A percentile compares a stretch with the other conserved stretches of the same genome.
These are phyloP conservation scores for Colletotrichum orbiculare DNA, from an alignment of 2,329 filamentous ascomycete species.

Conservation along the genomic window DNA sequence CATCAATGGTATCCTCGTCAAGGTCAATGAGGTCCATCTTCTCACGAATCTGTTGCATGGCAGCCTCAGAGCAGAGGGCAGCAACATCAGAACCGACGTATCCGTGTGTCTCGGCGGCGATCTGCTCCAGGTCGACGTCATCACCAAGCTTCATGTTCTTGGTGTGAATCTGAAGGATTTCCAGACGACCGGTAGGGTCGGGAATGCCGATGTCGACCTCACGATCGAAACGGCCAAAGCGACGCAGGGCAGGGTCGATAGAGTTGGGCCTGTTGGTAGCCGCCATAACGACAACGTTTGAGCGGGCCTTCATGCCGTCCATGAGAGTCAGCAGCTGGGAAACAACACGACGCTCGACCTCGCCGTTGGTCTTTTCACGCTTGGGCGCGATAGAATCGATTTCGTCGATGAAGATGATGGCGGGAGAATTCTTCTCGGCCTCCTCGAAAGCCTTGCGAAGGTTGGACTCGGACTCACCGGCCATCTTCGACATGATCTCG, in stretches of 20 bases:
- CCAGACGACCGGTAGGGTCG: constrained; percentile 96
- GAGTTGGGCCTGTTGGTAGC: constrained; percentile 99
- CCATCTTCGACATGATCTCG: constrained; percentile 99
- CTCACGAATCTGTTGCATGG: constrained; percentile 99
- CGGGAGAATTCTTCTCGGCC: constrained; percentile 98
- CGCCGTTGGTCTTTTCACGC: constrained; percentile 99
- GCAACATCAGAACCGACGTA: constrained; percentile 99
- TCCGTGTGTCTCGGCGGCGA: constrained; percentile 97
- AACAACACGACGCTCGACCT: constrained; percentile 97
- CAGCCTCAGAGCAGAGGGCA: constrained; percentile 97
- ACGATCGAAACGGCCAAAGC: constrained; percentile 98
- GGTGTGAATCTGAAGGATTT: constrained; percentile 99
- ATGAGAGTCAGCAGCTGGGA: constrained; percentile 96
- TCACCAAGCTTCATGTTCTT: constrained; percentile 99
- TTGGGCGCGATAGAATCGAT: constrained; percentile 99
- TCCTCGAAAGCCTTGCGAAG: constrained; percentile 99
- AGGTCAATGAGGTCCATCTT: constrained; percentile 99
- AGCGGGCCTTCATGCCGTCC: constrained; percentile 99
- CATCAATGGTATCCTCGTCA: constrained; percentile 98
- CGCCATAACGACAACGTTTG: constrained; percentile 98
- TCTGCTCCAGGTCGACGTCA: constrained; percentile 95
- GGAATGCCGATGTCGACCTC: constrained; percentile 99
- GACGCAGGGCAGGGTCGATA: constrained; percentile 95
- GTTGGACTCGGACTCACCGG: constrained; percentile 98
- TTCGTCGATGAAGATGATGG: constrained; percentile 99